A percentile compares a stretch with the other conserved stretches of the same genome.
Evolutionary conservation across 2,329 filamentous ascomycete species (phyloP).

Genomic region (Fusarium metavorans): DNA sequence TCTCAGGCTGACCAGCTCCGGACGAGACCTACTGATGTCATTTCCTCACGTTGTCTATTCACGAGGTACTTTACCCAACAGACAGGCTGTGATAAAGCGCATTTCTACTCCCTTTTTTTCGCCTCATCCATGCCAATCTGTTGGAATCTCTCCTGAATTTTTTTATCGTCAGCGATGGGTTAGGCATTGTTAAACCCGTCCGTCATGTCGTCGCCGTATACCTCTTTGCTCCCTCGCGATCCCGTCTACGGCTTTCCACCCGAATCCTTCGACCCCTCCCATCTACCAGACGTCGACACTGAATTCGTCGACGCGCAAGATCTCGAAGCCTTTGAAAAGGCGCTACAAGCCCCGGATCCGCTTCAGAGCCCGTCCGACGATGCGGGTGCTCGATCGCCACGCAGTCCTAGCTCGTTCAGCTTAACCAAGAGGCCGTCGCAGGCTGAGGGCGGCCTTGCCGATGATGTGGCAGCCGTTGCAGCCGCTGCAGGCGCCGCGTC

Average conservation of each 20-base stretch:
- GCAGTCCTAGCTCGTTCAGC: slow-evolving; percentile 55
- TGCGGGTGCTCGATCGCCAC: slow-evolving; percentile 55
- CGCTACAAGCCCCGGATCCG: slow-evolving; percentile 84
- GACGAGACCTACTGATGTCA: neutral
- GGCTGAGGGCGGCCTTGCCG: slow-evolving; percentile 44
- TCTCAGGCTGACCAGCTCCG: neutral
- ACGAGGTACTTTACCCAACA: slow-evolving; percentile 39
- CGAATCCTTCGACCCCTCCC: slow-evolving; percentile 75
- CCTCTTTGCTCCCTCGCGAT: slow-evolving; percentile 43
- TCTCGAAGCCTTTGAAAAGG: slow-evolving; percentile 81
- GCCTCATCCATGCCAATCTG: slow-evolving; percentile 7
- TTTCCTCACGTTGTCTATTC: slow-evolving; percentile 8
- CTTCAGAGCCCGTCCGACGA: slow-evolving; percentile 72
- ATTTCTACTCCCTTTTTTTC: slow-evolving; percentile 23
- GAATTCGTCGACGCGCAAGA: slow-evolving; percentile 82
- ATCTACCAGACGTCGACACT: slow-evolving; percentile 82
- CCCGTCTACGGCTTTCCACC: slow-evolving; percentile 67
- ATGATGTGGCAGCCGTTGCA: slow-evolving; percentile 53
- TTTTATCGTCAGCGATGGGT: slow-evolving; percentile 26
- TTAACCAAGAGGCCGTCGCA: slow-evolving; percentile 57
- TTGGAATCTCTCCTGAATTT: neutral
- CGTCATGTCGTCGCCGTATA: slow-evolving; percentile 43
- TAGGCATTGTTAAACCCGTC: slow-evolving; percentile 17
- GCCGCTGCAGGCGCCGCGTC: slow-evolving; percentile 55
- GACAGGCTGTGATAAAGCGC: slow-evolving; percentile 22